These are phyloP conservation scores for Aegilops longissima DNA, from an alignment of 176 grass and related monocot species.

Conservation along the genomic window DNA sequence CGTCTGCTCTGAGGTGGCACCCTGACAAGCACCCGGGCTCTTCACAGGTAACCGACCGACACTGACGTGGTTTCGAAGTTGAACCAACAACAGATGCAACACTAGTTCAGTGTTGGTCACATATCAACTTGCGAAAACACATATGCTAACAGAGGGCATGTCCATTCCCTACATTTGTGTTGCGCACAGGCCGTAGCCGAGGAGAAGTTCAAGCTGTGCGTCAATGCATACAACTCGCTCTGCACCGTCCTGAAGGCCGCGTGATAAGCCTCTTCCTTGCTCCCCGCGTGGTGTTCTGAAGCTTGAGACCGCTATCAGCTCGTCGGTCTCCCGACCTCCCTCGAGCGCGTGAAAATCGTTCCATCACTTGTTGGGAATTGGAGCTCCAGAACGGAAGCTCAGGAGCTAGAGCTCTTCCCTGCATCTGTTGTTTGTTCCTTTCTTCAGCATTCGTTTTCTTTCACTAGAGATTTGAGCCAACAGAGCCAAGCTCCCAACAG, in stretches of 20 bases:
- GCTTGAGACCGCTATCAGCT: no score
- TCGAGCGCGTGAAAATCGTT: not conserved
- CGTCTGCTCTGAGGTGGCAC: slow-evolving; percentile 87
- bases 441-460: not conserved
- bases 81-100: not conserved
- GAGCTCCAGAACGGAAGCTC: not conserved
- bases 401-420: not conserved
- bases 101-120: not conserved
- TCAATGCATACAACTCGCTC: slow-evolving; percentile 74
- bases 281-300: no score
- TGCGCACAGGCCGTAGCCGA: slow-evolving; percentile 50
- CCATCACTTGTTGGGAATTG: not conserved
- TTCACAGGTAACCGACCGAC: slow-evolving; percentile 58
- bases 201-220: slow-evolving; percentile 92
- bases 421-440: not conserved
- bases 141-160: not conserved
- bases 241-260: slow-evolving; percentile 53
- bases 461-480: not conserved
- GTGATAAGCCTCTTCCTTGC: not conserved
- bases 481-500: slow-evolving; percentile 3
- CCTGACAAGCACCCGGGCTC: slow-evolving; percentile 83
- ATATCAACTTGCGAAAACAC: not conserved
- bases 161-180: not conserved
- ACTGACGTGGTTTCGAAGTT: not conserved
- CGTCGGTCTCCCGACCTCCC: not conserved